Evolutionary conservation across 2,329 filamentous ascomycete species (phyloP), one percentile per base, ranked within the genome.

Genomic region (Pseudocercospora pini-densiflorae): DNA sequence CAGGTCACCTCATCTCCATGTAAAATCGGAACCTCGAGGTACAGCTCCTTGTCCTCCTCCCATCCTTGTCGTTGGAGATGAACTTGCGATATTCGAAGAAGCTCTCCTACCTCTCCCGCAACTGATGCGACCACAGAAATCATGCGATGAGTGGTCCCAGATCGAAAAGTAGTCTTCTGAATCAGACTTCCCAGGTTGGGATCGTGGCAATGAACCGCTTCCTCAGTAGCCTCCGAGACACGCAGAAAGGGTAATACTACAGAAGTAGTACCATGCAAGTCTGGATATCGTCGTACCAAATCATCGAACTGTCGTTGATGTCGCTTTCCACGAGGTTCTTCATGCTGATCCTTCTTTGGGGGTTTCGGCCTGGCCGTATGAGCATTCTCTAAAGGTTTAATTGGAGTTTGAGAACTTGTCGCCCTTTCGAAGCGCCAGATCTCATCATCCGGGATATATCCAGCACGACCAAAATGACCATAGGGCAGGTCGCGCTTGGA

Each of bases 91-190:
- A 92, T 73, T 2, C 86, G 85, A 9, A 92, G 77, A 1, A 86
- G 78, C 69, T 89, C 85, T 1, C 87, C 86, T 14, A 82, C 84
- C 58, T 84, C 81, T n/a, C 90, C 90, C 2, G 84, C 67, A 3
- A 72, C 70, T 43, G 77, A 74, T 2, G 74, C 77, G 10, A 77
- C 74, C 1, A 81, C 66, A 4, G 75, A 74, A 16, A 78, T 75
- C 5, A 79, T 69, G 12, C 72, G 72, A 51, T 74, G 67, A 45
- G 67, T 71, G 1, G 71, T 64, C 23, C 76, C 70, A 9, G 84
- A 68, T 81, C 86, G 67, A 84, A 80, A 70, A 80, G 86, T 84
- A 1, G 89, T 89, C 29, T 87, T 79, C 1, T 85, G 84, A 23
- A 92, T 80, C 4, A 90, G 76, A 12, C 73, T 71, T 19, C 81